Evolutionary conservation across 306 rosid genomes (phyloP), one percentile per base, ranked within the genome.

Genomic region (Citrullus mucosospermus): DNA sequence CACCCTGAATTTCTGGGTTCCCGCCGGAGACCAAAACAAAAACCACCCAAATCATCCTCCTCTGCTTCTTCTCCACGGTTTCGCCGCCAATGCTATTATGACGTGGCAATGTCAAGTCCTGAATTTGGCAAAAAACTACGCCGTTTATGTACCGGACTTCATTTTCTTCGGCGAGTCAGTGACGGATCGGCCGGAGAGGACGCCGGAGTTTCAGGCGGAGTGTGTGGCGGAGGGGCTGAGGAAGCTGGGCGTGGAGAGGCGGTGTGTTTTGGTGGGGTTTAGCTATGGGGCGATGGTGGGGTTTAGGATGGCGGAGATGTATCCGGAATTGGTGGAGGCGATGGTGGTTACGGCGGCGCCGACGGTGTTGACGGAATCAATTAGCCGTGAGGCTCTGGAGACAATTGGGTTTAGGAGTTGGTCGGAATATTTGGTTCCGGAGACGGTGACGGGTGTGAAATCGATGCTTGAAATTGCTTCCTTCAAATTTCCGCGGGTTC

Each of bases 201-300:
- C 87, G 13, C 80, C 56, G 36, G 84, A 74, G 81, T 87, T 85
- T 54, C 90, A 87, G 56, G 88, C 88, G 38, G 78, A 55, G 80
- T 83, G 90, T n/a, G 76, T 87, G 59, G 85, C 80, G 1, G 69
- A 80, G 81, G 88, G 88, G 22, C 44, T 87, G 81, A 61, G 13
- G 51, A 83, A 39, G 65, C 76, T 87, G 4, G 90, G 87, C 6
- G 87, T 87, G 22, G 81, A 87, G 46, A 76, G 20, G 12, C 2
- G 55, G 80, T 87, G 83, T 74, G 81, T 81, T 39, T 62, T 85
- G 61, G 75, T 69, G 34, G 75, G 75, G 55, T 69, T 80, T 4
- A 85, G 90, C 85, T 87, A 85, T 54, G 87, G 90, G 10, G 88
- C 84, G 13, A 87, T 81, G 83, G 84, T 85, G 28, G 90, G 85